A percentile compares a stretch with the other conserved stretches of the same genome.
phyloP scores from a whole-genome alignment of 73 alveolate genomes.

The Uronychia binucleata region DNA sequence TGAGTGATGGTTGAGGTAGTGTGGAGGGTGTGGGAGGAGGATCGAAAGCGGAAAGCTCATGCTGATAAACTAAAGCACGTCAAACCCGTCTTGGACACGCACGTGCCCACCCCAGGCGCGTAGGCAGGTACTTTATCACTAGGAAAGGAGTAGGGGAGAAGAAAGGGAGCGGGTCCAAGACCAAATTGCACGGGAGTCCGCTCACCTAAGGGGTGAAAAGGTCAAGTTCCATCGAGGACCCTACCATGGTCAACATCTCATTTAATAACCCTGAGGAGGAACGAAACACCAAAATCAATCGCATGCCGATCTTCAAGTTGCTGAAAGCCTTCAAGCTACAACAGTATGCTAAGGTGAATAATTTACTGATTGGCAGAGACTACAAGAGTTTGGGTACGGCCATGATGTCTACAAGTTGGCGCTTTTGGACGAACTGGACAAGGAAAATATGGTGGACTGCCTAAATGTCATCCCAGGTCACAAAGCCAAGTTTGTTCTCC shows the following conservation, averaged over 20 bases:
- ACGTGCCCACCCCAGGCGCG: not conserved
- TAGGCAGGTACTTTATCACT: not conserved
- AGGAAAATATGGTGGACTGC: constrained; percentile 31
- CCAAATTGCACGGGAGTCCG: not conserved
- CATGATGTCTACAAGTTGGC: constrained; percentile 42
- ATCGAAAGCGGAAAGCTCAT: not conserved
- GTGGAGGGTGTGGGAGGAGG: not conserved
- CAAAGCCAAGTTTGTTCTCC: constrained; percentile 13
- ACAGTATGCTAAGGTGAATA: constrained; percentile 52
- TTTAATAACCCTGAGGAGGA: not conserved
- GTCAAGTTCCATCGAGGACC: not conserved
- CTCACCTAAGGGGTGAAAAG: not conserved
- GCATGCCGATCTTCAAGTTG: constrained; percentile 51
- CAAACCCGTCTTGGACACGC: not conserved
- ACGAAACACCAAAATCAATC: not conserved
- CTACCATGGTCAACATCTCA: not conserved
- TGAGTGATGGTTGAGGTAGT: constrained; percentile 2
- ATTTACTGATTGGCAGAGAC: not conserved
- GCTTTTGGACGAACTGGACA: constrained; percentile 3
- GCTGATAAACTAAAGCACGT: not conserved
- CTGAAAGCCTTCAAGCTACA: constrained; percentile 63
- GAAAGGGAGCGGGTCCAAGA: not conserved
- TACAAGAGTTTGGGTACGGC: constrained; percentile 48
- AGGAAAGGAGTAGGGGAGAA: not conserved
- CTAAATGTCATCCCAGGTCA: constrained; percentile 46